Evolutionary conservation across 78 protist genomes (phyloP).

Genomic region (Dictyostelium capitatum): DNA sequence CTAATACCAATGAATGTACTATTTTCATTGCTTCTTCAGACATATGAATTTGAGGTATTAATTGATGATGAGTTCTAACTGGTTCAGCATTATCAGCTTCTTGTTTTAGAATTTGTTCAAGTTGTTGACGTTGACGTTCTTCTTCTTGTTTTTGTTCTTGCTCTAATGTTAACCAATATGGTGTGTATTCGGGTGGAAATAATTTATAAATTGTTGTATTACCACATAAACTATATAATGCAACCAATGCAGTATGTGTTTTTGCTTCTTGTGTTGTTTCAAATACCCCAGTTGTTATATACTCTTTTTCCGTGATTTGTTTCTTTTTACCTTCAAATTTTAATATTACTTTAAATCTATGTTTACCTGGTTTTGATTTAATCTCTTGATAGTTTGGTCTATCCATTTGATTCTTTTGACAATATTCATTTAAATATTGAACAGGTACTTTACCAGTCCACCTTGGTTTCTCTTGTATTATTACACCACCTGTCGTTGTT

Average conservation of each 20-base stretch:
- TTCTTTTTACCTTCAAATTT: constrained; percentile 68
- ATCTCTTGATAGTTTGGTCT: constrained; percentile 46
- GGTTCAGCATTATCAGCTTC: constrained; percentile 35
- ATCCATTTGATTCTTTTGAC: constrained; percentile 76
- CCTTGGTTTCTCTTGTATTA: constrained; percentile 41
- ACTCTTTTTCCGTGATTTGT: constrained; percentile 14
- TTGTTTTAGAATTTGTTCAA: background rate
- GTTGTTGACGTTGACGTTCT: background rate
- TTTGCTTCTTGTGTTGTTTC: constrained; percentile 31
- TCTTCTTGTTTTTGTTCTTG: constrained; percentile 25
- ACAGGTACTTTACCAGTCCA: constrained; percentile 76
- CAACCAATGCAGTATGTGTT: constrained; percentile 56
- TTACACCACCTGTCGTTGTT: background rate
- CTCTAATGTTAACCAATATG: constrained; percentile 31
- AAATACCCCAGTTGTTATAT: background rate
- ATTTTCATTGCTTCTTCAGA: constrained; percentile 66
- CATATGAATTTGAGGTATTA: constrained; percentile 50
- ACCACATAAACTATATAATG: constrained; percentile 33
- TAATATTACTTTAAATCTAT: constrained; percentile 19
- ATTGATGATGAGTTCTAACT: constrained; percentile 24
- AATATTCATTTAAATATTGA: constrained; percentile 75
- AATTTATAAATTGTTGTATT: constrained; percentile 60
- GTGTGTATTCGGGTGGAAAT: constrained; percentile 67
- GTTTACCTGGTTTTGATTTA: background rate
- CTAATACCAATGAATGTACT: constrained; percentile 43